phyloP scores from a whole-genome alignment of 306 rosid genomes.

The Sesbania bispinosa region DNA sequence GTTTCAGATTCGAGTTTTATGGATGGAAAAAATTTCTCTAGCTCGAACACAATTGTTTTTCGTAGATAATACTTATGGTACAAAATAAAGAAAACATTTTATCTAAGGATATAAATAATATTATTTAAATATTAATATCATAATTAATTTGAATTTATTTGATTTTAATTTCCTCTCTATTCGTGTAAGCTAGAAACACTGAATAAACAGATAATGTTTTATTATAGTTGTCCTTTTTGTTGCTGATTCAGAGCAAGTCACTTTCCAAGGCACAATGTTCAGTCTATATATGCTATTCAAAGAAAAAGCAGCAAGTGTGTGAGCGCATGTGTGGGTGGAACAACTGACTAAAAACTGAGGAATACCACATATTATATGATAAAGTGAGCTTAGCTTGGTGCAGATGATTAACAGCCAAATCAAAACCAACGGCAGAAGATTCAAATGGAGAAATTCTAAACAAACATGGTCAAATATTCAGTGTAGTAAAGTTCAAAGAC shows the following conservation, averaged over 20 bases:
- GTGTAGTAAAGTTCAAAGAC: constrained; percentile 2
- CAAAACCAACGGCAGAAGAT: neutral
- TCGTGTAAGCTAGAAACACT: neutral
- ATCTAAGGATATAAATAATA: too few species aligned
- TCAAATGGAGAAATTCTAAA: constrained; percentile 18
- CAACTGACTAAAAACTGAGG: constrained; percentile 9
- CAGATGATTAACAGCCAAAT: constrained; percentile 1
- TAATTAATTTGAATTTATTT: too few species aligned
- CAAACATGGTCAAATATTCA: constrained; percentile 18
- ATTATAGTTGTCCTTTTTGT: neutral
- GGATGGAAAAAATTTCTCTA: too few species aligned
- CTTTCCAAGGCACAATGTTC: neutral
- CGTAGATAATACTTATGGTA: too few species aligned
- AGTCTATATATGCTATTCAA: neutral
- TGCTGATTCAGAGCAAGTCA: neutral
- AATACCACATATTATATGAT: neutral
- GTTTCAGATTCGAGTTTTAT: too few species aligned
- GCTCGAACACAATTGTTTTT: too few species aligned
- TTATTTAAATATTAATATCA: too few species aligned
- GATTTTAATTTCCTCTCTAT: neutral
- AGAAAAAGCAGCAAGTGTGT: neutral
- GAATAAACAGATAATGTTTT: neutral
- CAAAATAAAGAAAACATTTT: too few species aligned
- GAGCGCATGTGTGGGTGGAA: constrained; percentile 17
- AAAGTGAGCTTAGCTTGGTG: neutral